phyloP scores from a whole-genome alignment of 73 alveolate genomes.

The Durusdinium trenchii region DNA sequence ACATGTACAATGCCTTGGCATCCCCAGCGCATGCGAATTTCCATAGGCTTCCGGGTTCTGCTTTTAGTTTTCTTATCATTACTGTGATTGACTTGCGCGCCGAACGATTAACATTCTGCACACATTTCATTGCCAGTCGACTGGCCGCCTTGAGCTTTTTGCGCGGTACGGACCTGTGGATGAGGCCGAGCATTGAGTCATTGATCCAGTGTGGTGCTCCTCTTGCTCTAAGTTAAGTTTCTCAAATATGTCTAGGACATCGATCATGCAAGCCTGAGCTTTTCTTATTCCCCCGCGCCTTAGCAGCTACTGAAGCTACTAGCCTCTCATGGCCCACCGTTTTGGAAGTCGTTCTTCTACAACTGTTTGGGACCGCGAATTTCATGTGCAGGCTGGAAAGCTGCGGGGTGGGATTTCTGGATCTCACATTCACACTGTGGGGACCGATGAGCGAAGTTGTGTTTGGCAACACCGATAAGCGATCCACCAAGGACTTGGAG shows the following conservation, averaged over 20 bases:
- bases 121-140: conserved; percentile 27
- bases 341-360: background rate
- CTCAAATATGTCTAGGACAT: background rate
- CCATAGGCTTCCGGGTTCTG: too few species aligned
- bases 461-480: background rate
- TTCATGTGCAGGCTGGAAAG: conserved; percentile 64
- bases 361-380: background rate
- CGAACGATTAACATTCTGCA: background rate
- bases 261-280: background rate
- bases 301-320: too few species aligned
- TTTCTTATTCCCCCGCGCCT: background rate
- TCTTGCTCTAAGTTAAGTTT: background rate
- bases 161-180: conserved; percentile 92
- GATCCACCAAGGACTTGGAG: conserved; percentile 60
- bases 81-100: too few species aligned
- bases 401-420: conserved; percentile 90
- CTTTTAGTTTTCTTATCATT: too few species aligned
- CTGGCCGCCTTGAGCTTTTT: conserved; percentile 86
- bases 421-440: conserved; percentile 81
- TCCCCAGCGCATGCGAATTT: too few species aligned
- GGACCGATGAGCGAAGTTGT: background rate
- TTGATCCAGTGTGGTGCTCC: background rate
- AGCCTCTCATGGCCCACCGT: too few species aligned
- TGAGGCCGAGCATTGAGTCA: background rate
- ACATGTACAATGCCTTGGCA: too few species aligned